A percentile compares a stretch with the other conserved stretches of the same genome.
These are phyloP conservation scores for Saccharum spontaneum DNA, from an alignment of 176 grass and related monocot species.

Conservation along the genomic window DNA sequence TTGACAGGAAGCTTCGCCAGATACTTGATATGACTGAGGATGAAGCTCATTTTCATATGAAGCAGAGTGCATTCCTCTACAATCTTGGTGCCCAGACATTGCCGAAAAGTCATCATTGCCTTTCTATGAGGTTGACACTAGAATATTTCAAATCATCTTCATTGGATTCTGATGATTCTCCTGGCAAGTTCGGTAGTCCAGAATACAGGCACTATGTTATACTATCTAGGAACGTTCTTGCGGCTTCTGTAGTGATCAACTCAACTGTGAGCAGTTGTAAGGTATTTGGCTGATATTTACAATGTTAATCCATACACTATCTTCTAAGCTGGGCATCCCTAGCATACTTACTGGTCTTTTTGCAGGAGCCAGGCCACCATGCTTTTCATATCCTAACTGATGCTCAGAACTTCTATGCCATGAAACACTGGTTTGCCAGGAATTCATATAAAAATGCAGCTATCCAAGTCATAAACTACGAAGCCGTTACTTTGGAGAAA, in stretches of 20 bases:
- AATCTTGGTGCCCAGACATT: constrained; percentile 77
- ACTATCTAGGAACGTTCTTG: constrained; percentile 79
- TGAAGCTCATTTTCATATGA: constrained; percentile 91
- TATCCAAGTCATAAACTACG: constrained; percentile 70
- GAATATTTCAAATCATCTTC: constrained; percentile 76
- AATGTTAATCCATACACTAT: constrained; percentile 14
- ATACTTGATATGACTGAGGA: constrained; percentile 90
- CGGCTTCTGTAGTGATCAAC: constrained; percentile 80
- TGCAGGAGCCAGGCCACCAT: constrained; percentile 69
- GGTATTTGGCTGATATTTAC: constrained; percentile 51
- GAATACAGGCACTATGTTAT: constrained; percentile 71
- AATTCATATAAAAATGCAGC: constrained; percentile 65
- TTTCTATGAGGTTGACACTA: constrained; percentile 89
- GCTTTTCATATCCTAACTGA: constrained; percentile 91
- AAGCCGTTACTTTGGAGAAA: constrained; percentile 47
- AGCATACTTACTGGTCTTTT: constrained; percentile 29
- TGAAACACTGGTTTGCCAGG: constrained; percentile 86
- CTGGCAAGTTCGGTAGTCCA: constrained; percentile 48
- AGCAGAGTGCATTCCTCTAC: constrained; percentile 91
- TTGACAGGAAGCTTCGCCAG: constrained; percentile 83
- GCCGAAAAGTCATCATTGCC: constrained; percentile 88
- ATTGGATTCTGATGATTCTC: constrained; percentile 42
- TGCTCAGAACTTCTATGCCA: constrained; percentile 75
- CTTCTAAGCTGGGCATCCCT: constrained; percentile 19
- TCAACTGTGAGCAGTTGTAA: constrained; percentile 79